Evolutionary conservation across 2,329 filamentous ascomycete genomes (phyloP).

Genomic region (Trichocomaceae sp.): DNA sequence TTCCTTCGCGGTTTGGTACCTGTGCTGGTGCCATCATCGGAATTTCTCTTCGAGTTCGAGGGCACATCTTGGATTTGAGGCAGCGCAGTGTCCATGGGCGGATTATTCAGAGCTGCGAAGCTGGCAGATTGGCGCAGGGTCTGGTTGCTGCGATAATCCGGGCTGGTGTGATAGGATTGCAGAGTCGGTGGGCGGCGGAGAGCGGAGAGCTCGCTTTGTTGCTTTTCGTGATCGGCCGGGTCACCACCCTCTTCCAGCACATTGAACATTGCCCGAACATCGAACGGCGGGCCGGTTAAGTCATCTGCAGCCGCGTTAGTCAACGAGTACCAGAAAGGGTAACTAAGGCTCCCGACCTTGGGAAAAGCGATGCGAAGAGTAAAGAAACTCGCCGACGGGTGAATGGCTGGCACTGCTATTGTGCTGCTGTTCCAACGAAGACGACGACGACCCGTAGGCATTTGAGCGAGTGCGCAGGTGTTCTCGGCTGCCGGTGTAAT

Average conservation of each 20-base stretch:
- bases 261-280: slow-evolving; percentile 40
- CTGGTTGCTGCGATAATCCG: slow-evolving; percentile 51
- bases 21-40: slow-evolving; percentile 68
- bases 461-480: slow-evolving; percentile 41
- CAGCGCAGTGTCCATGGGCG: slow-evolving; percentile 46
- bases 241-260: slow-evolving; percentile 34
- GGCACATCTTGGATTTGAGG: slow-evolving; percentile 44
- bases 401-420: slow-evolving; percentile 32
- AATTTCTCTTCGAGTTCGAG: slow-evolving; percentile 63
- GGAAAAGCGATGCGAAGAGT: slow-evolving; percentile 10
- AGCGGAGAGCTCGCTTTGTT: slow-evolving; percentile 26
- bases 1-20: slow-evolving; percentile 64
- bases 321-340: slow-evolving; percentile 29
- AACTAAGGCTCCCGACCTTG: slow-evolving; percentile 16
- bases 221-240: slow-evolving; percentile 19
- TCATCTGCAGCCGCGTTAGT: slow-evolving; percentile 37
- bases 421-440: slow-evolving; percentile 33
- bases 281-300: slow-evolving; percentile 39
- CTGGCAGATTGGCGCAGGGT: slow-evolving; percentile 60
- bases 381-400: slow-evolving; percentile 31
- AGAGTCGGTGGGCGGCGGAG: slow-evolving; percentile 40
- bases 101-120: slow-evolving; percentile 47
- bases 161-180: slow-evolving; percentile 45
- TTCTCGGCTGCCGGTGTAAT: slow-evolving; percentile 35
- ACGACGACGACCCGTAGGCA: slow-evolving; percentile 44